Conservation (phyloP, 768 basidiomycete species). For the Suillus subaureus region DNA sequence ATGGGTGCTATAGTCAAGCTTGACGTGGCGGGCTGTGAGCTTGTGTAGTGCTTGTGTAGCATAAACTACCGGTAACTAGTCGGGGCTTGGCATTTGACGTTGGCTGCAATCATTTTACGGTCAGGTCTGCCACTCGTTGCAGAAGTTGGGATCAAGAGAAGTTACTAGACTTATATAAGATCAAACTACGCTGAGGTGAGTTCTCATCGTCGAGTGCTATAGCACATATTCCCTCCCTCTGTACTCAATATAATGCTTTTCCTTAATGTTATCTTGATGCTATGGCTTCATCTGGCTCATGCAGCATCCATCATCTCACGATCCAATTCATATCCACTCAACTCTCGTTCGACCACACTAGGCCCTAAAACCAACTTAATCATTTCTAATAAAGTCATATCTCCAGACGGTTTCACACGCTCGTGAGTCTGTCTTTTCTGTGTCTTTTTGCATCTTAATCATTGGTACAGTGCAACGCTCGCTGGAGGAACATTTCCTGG, state of each 20-base stretch:
- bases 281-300: slow-evolving; percentile 5
- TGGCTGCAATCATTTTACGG: background rate
- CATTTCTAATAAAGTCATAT: slow-evolving; percentile 42
- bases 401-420: slow-evolving; percentile 53
- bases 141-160: background rate
- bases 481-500: slow-evolving; percentile 44
- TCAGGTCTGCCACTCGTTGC: too few relatives aligned
- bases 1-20: background rate
- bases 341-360: slow-evolving; percentile 12
- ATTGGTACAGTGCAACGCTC: slow-evolving; percentile 33
- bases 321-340: slow-evolving; percentile 12
- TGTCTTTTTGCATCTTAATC: background rate
- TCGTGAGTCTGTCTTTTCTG: slow-evolving; percentile 33
- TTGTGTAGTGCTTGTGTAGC: too few relatives aligned
- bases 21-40: background rate
- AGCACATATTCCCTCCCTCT: background rate
- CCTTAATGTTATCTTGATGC: background rate
- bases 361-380: slow-evolving; percentile 31
- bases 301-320: slow-evolving; percentile 24
- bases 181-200: background rate
- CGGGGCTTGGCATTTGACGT: background rate
- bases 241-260: background rate
- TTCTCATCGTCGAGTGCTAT: background rate
- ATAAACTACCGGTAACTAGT: background rate
- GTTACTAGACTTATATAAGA: background rate